These are phyloP conservation scores for Hyaloscypha bicolor DNA, from an alignment of 495 filamentous ascomycete species.

Conservation along the genomic window DNA sequence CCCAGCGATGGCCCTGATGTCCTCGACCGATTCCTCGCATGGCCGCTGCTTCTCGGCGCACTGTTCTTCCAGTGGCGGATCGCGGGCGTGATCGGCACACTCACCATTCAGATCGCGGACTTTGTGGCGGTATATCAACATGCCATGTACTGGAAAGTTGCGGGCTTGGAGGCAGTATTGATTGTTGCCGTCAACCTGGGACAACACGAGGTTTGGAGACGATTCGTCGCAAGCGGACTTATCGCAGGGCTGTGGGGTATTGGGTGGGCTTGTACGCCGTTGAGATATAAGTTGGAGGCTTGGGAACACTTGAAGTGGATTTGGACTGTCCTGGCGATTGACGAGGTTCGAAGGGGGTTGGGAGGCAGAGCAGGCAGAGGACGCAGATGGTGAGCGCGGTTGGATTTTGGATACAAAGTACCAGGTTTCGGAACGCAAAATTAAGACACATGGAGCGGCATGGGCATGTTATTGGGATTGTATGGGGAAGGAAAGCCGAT, in stretches of 20 bases:
- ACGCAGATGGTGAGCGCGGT: not conserved
- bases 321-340: constrained; percentile 25
- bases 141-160: constrained; percentile 21
- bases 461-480: not conserved
- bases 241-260: constrained; percentile 20
- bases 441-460: not conserved
- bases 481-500: not conserved
- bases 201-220: constrained; percentile 18
- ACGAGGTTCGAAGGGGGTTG: constrained; percentile 6
- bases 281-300: constrained; percentile 20
- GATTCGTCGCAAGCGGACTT: constrained; percentile 2
- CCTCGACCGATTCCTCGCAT: constrained; percentile 22
- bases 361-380: not conserved
- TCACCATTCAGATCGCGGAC: constrained; percentile 14
- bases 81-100: constrained; percentile 14
- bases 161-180: not conserved
- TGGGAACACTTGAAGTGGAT: constrained; percentile 30
- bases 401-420: not conserved
- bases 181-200: constrained; percentile 6
- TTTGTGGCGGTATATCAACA: constrained; percentile 15
- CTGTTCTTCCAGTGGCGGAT: constrained; percentile 27
- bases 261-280: constrained; percentile 24
- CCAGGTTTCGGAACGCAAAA: not conserved
- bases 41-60: constrained; percentile 19
- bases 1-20: constrained; percentile 7